Percentiles rank a stretch among this genome's conserved stretches.
Conservation (phyloP, 495 filamentous ascomycete genomes). For the Staphylotrichum longicolle region DNA sequence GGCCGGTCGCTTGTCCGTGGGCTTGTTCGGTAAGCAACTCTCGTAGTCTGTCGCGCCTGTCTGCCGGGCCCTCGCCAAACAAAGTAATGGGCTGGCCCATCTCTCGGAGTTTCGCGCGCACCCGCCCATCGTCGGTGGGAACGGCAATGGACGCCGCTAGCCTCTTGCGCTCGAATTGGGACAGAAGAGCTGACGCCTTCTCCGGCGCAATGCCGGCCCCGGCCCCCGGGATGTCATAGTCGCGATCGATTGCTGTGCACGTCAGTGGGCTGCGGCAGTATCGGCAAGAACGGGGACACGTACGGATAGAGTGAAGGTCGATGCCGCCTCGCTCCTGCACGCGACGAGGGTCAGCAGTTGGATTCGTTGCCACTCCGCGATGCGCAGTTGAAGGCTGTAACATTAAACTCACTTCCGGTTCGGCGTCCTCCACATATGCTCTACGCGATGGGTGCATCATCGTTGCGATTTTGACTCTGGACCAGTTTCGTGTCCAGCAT, state of each 20-base stretch:
- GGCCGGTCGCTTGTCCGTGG: conserved; percentile 63
- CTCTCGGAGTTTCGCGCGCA: conserved; percentile 75
- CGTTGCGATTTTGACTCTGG: conserved; percentile 20
- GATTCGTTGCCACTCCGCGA: conserved; percentile 32
- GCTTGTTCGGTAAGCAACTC: conserved; percentile 71
- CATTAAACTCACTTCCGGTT: conserved; percentile 60
- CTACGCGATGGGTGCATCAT: conserved; percentile 89
- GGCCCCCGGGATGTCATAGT: conserved; percentile 75
- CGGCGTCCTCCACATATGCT: conserved; percentile 91
- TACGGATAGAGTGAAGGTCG: conserved; percentile 76
- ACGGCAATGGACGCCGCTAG: conserved; percentile 88
- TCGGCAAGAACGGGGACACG: conserved; percentile 32
- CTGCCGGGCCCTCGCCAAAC: conserved; percentile 86
- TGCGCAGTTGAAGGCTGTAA: conserved; percentile 1
- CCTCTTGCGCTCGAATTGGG: conserved; percentile 86
- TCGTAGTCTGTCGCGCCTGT: conserved; percentile 82
- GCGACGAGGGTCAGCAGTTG: conserved; percentile 32
- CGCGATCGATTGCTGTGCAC: conserved; percentile 68
- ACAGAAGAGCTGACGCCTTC: conserved; percentile 82
- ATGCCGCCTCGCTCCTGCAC: conserved; percentile 64
- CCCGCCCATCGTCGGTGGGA: conserved; percentile 88
- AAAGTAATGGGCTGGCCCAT: conserved; percentile 90
- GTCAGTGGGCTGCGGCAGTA: conserved; percentile 11
- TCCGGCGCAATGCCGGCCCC: conserved; percentile 77
- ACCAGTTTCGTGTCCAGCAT: background rate